Evolutionary conservation across 495 filamentous ascomycete species (phyloP), one percentile per base, ranked within the genome.

Genomic region (Penicillium pancosmium): DNA sequence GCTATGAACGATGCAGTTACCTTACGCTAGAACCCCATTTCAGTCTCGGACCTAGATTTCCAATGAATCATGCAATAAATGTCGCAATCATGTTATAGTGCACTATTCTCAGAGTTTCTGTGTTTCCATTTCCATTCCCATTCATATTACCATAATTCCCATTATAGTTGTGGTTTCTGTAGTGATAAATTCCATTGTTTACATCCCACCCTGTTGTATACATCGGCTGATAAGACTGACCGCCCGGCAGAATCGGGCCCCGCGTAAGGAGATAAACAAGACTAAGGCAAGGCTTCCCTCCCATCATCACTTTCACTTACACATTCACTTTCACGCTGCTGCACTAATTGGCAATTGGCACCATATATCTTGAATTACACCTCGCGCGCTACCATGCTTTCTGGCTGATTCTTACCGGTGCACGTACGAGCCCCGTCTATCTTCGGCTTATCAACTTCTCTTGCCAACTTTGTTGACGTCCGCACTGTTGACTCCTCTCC

Each of bases 171-270:
- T 31, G 1, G 27, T 31, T 31, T 31, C 27, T 31, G 1, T 31
- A 31, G 27, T 8, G 27, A 31, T 31, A 0, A 31, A 31, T 8
- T 31, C 27, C 27, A 31, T 31, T 31, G 27, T 31, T 31, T 31
- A 31, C 27, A 31, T 31, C 27, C 27, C 27, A 31, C 27, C 27
- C 19, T 21, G 19, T 2, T 31, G 6, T 31, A 31, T 31, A 31
- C 27, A 31, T 31, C 27, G 4, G 27, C 27, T 6, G 27, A 31
- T 31, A 31, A 31, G 27, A 4, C 27, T 9, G 27, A 9, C 9
- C 36, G 36, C 9, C 68, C 34, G 74, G 73, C 74, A 77, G 62
- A 72, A 76, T 66, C 11, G 33, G 36, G 57, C 73, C 73, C 72
- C 72, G 65, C 70, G 65, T 67, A 10, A 25, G 50, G 70, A 52